These are phyloP conservation scores for Boletus eberwhitei DNA, from an alignment of 768 basidiomycete genomes.

Conservation along the genomic window DNA sequence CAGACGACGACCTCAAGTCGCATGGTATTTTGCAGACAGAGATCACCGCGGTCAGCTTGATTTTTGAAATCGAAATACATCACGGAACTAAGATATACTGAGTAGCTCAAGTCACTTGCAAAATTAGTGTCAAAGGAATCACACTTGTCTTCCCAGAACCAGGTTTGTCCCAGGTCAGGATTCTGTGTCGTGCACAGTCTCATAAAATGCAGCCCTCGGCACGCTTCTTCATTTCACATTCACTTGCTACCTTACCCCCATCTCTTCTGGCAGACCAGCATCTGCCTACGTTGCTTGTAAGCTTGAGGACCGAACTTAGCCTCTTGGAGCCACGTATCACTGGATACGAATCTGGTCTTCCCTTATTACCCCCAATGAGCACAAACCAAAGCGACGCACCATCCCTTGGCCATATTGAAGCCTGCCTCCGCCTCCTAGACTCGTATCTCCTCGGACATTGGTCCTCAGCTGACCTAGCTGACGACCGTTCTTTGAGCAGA, in stretches of 20 bases:
- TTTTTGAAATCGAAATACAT: background rate
- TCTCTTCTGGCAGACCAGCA: constrained; percentile 34
- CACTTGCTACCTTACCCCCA: constrained; percentile 49
- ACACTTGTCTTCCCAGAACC: constrained; percentile 18
- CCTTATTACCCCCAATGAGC: constrained; percentile 33
- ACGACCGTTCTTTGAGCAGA: constrained; percentile 7
- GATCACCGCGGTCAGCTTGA: constrained; percentile 44
- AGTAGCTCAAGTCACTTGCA: constrained; percentile 36
- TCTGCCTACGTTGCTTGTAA: constrained; percentile 32
- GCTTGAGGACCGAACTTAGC: constrained; percentile 36
- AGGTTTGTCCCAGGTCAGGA: constrained; percentile 13
- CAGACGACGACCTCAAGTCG: constrained; percentile 46
- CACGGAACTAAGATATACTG: constrained; percentile 6
- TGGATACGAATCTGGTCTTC: constrained; percentile 40
- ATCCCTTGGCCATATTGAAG: constrained; percentile 47
- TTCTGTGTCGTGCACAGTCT: constrained; percentile 1
- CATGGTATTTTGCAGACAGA: constrained; percentile 59
- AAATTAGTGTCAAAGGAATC: constrained; percentile 36
- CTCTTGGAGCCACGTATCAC: constrained; percentile 38
- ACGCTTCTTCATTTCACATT: constrained; percentile 49
- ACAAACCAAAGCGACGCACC: constrained; percentile 23
- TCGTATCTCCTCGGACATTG: constrained; percentile 60
- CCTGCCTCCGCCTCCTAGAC: constrained; percentile 60
- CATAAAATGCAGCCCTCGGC: constrained; percentile 43
- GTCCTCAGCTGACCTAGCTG: constrained; percentile 25